Base-by-base conservation (phyloP, 169 alveolate genomes). In the Perkinsus chesapeaki region DNA sequence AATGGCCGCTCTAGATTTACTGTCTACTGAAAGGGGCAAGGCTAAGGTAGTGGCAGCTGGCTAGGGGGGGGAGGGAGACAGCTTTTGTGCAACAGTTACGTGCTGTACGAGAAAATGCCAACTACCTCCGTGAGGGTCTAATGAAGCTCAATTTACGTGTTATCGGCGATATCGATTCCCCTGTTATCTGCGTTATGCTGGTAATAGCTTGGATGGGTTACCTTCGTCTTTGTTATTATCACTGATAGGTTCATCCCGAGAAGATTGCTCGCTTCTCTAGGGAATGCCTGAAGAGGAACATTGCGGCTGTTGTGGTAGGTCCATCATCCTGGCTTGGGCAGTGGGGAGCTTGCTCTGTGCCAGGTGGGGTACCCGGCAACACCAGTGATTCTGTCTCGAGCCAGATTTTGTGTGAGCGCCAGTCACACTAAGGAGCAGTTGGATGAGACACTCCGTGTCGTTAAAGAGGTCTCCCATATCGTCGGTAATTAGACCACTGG, bases 361-460 rank as follows among this genome's bases (percentile, higher is more conserved):
- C 73, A 39, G 72, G 93, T 91, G 39, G 47, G 93, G 39, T 47
- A 47, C 19, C 93, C 93, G 0, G 93, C 93, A 7, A 91, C 93
- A 0, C 93, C 93, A 23, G 47, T 39, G 20, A 91, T 91, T n/a
- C 73, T 91, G 93, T 60, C 93, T 60, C 93, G 93, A 19, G 93
- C 93, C 39, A 73, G 93, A 23, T 91, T 91, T n/a, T 91, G 93
- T 60, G 93, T 91, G 36, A 39, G 82, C 73, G 93, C 93, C 27
- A 48, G 82, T 36, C 93, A 91, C 73, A 91, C 93, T 27, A 39
- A 23, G 73, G 39, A 39, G 93, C 93, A 91, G 73, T 20, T 91
- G 82, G 93, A 91, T 73, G 39, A 7, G 39, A 91, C 93, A 39
- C 73, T 91, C 0, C 39, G 0, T 73, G 39, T 23, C 27, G 39